Conservation (phyloP, 2,329 filamentous ascomycete species). For the Exophiala alcalophila region DNA sequence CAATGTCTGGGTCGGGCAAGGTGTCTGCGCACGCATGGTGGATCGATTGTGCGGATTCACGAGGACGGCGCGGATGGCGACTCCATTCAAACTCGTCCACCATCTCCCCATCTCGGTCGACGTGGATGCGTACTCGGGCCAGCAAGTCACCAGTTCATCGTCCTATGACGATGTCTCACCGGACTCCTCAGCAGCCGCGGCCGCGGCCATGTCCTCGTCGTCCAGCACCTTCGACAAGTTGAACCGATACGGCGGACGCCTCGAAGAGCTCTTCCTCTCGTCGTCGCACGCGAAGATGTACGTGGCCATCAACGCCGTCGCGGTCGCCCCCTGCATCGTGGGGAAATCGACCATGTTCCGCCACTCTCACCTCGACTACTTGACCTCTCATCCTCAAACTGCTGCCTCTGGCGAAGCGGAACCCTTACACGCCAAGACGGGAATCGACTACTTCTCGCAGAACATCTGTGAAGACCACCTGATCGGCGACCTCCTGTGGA, state of each 20-base stretch:
- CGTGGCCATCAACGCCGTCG: conserved; percentile 89
- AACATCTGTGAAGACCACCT: conserved; percentile 98
- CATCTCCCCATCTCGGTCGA: conserved; percentile 90
- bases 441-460: conserved; percentile 88
- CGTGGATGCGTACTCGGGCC: conserved; percentile 39
- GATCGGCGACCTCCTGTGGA: conserved; percentile 90
- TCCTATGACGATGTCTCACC: conserved; percentile 14
- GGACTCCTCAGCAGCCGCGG: background rate
- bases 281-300: conserved; percentile 97
- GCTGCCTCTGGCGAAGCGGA: conserved; percentile 39
- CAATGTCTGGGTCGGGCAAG: conserved; percentile 85
- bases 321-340: conserved; percentile 86
- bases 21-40: conserved; percentile 82
- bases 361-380: conserved; percentile 77
- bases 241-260: conserved; percentile 61
- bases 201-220: background rate
- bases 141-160: conserved; percentile 13
- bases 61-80: conserved; percentile 43
- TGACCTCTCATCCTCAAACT: conserved; percentile 57
- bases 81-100: conserved; percentile 86
- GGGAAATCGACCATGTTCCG: conserved; percentile 99
- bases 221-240: background rate
- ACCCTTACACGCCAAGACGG: conserved; percentile 43
- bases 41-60: conserved; percentile 73
- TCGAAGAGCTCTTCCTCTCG: conserved; percentile 94